Base-by-base conservation (phyloP, 805 yeast genomes). In the Helenozyma baotianmanensis region DNA sequence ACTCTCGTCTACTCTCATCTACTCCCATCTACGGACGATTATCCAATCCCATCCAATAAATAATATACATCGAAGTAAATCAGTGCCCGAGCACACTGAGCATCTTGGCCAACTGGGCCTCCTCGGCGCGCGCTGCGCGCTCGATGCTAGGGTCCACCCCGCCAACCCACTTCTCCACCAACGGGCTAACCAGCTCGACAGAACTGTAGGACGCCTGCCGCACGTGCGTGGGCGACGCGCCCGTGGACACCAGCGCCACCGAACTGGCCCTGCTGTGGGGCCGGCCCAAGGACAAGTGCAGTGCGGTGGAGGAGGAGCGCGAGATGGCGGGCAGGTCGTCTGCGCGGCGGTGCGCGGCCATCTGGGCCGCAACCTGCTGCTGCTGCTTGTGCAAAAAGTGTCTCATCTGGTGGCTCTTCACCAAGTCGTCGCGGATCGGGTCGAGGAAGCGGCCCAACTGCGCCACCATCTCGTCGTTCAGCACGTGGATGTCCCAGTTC, bases 401-500 rank as follows among this genome's bases (percentile, higher is more conserved):
- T 33, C 54, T 56, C 60, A 64, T 50, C 56, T 58, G 60, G 40
- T 52, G 48, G 11, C 59, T 36, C 38, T 51, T 52, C 45, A 61
- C 42, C 44, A 67, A 47, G 34, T 59, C 64, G 30, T 53, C 55
- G 46, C 63, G 72, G 55, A 76, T 73, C 22, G 80, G 80, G 19
- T 64, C 69, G 42, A 76, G 60, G 64, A 74, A 72, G 38, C 62
- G 55, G 37, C 51, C 56, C 53, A 74, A 63, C 25, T 57, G 62
- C 18, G 39, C 41, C 27, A 56, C 45, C 54, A 75, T 62, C 36
- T 76, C 79, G 16, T 55, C 56, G 43, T 60, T 67, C 31, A 58
- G 51, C 25, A 75, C 69, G 36, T 64, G 58, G 40, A 82, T 62
- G 54, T 83, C 81, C 88, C 89, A 83, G 57, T 81, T 72, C 52